Base-by-base conservation (phyloP, 768 basidiomycete species). In the Russula sp. region DNA sequence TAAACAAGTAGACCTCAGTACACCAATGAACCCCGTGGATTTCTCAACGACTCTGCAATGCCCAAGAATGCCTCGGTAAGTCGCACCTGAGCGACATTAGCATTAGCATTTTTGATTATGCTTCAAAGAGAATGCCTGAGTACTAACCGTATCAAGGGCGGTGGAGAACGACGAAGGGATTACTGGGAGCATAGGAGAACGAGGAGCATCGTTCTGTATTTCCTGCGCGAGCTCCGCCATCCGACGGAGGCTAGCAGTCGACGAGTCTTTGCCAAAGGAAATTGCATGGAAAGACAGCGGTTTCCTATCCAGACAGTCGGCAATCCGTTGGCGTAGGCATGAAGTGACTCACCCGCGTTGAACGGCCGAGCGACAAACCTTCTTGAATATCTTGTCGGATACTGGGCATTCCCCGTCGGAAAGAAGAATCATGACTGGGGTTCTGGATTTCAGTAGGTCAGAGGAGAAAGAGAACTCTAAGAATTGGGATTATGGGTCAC, bases 271-370 rank as follows among this genome's bases (percentile, higher is more conserved):
- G 6, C 83, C 83, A 42, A 86, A 85, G 0, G 82, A 77, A 16
- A 86, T 79, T 0, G 83, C 67, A 47, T 85, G 83, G 66, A 86
- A 81, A 0, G 83, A 82, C 1, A 83, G 70, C 0, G 82, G 71
- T 73, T 81, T 80, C 11, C 84, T 85, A 49, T 0, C 18, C 5
- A 34, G n/a, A 8, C 0, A 1, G 35, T 61, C 22, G 45, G 55
- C 16, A 2, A 46, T 5, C 20, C 29, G 38, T 65, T 9, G 9
- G 1, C 25, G 3, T 5, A 14, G 22, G 51, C 9, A 18, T 0
- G 8, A 45, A 32, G 18, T 1, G 1, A 1, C 68, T 42, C 62
- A 81, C 81, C 83, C 82, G 5, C 75, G 76, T 22, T 71, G 70
- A 22, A 79, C 58, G 0, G 83, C 75, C 1, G 75, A 46, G 13